Evolutionary conservation across 164 flowering plant genomes (phyloP).

Genomic region (Saururus chinensis): DNA sequence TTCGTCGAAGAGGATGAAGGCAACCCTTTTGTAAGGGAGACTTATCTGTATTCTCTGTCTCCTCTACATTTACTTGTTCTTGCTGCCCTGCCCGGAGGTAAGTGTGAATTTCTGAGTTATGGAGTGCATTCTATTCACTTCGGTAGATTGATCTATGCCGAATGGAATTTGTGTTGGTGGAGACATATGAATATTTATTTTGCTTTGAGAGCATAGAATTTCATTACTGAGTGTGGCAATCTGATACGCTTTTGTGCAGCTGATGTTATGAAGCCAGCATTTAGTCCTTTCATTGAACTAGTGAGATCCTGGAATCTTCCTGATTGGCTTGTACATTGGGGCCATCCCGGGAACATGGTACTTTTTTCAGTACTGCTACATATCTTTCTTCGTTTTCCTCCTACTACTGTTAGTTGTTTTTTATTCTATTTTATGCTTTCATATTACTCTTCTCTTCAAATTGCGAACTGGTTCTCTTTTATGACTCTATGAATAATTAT

Average conservation of each 20-base stretch:
- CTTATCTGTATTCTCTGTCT: constrained; percentile 1
- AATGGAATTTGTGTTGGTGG: background rate
- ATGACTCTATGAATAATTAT: too few species aligned
- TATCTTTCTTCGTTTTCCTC: background rate
- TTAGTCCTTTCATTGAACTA: constrained; percentile 73
- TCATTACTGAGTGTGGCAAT: background rate
- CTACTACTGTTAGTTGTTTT: background rate
- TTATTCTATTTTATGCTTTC: background rate
- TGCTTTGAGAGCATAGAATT: too few species aligned
- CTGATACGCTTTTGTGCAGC: constrained; percentile 25
- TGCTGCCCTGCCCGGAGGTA: constrained; percentile 6
- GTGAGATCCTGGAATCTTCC: constrained; percentile 70
- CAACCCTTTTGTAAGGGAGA: background rate
- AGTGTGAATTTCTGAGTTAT: background rate
- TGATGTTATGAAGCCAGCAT: constrained; percentile 41
- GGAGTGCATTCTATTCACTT: background rate
- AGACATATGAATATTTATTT: too few species aligned
- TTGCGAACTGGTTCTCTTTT: too few species aligned
- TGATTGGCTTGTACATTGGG: constrained; percentile 95
- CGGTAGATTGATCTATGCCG: background rate
- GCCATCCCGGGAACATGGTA: constrained; percentile 97
- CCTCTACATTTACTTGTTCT: background rate
- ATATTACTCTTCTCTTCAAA: too few species aligned
- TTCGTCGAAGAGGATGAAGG: background rate
- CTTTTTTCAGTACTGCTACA: background rate